phyloP scores from a whole-genome alignment of 495 filamentous ascomycete genomes.

The Pyrenula aspistea region DNA sequence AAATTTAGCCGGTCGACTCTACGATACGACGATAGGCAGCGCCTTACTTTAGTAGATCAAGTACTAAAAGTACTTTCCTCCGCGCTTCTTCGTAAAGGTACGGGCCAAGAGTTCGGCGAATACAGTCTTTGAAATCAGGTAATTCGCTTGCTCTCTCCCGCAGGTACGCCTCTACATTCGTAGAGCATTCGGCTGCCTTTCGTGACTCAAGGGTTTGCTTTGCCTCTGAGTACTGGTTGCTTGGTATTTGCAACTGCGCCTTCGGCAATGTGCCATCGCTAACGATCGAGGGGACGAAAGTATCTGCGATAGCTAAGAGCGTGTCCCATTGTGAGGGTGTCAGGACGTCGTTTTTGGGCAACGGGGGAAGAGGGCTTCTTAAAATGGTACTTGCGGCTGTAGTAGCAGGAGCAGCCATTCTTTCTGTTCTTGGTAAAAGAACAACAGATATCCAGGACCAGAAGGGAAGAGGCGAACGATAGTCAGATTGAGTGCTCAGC shows the following conservation, averaged over 20 bases:
- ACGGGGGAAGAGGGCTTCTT: slow-evolving; percentile 22
- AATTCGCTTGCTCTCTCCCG: slow-evolving; percentile 36
- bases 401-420: neutral
- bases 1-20: slow-evolving; percentile 2
- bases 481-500: too few species aligned
- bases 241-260: slow-evolving; percentile 13
- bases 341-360: slow-evolving; percentile 25
- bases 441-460: too few species aligned
- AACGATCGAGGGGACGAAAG: slow-evolving; percentile 39
- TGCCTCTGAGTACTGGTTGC: slow-evolving; percentile 21
- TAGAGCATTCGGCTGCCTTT: slow-evolving; percentile 16
- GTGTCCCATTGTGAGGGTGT: slow-evolving; percentile 41
- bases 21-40: neutral
- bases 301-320: slow-evolving; percentile 40
- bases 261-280: slow-evolving; percentile 8
- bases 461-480: too few species aligned
- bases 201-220: slow-evolving; percentile 14
- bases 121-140: slow-evolving; percentile 27
- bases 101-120: slow-evolving; percentile 30
- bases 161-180: slow-evolving; percentile 29
- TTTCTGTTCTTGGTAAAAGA: too few species aligned
- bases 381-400: neutral
- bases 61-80: slow-evolving; percentile 36
- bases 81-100: slow-evolving; percentile 32
- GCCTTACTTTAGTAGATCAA: slow-evolving; percentile 43